Evolutionary conservation across 2,329 filamentous ascomycete genomes (phyloP), one percentile per base, ranked within the genome.

Genomic region (Neofusicoccum umdonicola): DNA sequence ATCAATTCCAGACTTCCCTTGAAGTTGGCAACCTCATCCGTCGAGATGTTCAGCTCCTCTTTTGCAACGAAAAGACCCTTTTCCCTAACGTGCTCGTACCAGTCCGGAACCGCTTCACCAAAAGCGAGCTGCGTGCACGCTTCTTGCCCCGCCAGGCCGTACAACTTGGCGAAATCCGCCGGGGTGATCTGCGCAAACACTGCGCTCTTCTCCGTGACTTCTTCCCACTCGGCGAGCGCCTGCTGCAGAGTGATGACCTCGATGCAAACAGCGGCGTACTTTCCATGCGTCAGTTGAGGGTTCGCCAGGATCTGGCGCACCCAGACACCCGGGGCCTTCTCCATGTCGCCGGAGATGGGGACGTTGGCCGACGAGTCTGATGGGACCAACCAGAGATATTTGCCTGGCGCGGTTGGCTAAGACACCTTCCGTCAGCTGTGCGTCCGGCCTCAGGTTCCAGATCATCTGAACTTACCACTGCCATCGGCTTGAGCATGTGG

Each of bases 321-420:
- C 71, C 71, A 74, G 34, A 73, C 70, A 8, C 72, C 71, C 3
- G 70, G 69, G 12, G 70, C 72, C 12, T 71, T 65, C 4, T 64
- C 68, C 69, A 74, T 70, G 60, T 74, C 71, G 54, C 72, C 72
- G 0, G 73, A 68, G 17, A 71, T 37, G 2, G 73, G 68, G 7
- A 73, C 42, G 34, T 64, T 70, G 12, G 70, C 70, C 27, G 70
- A 62, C 9, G 70, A 58, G 15, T 69, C 72, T 0, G 70, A 68
- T n/a, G 71, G 69, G 12, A 73, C 39, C 2, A 67, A 67, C 64
- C 72, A 71, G 19, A 72, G 66, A 60, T 66, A 73, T 34, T 69
- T 66, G 11, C 70, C 71, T 66, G 67, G 69, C n/a, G 27, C 42
- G n/a, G 19, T 19, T 50, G 15, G 22, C 22, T 22, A 13, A n/a